These are phyloP conservation scores for Tillandsia fasciculata DNA, from an alignment of 176 grass and related monocot species.

Conservation along the genomic window DNA sequence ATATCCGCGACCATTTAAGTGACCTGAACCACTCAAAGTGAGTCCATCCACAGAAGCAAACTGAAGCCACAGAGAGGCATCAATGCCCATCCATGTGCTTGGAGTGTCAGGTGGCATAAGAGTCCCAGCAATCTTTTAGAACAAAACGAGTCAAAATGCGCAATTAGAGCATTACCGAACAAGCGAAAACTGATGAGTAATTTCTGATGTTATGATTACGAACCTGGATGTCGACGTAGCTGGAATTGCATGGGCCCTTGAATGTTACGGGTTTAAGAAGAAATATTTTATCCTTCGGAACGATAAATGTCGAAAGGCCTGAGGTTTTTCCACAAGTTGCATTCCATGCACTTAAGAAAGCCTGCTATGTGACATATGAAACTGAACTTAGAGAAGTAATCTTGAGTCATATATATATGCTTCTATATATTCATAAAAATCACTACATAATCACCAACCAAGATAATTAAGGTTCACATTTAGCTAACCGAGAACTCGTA, in stretches of 20 bases:
- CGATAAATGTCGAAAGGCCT: not conserved
- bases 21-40: slow-evolving; percentile 14
- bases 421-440: not conserved
- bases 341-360: slow-evolving; percentile 7
- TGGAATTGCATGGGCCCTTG: slow-evolving; percentile 14
- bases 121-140: slow-evolving; percentile 15
- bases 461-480: not conserved
- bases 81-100: not conserved
- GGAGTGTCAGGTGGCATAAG: slow-evolving; percentile 3
- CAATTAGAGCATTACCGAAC: not conserved
- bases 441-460: not conserved
- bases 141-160: not conserved
- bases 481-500: not conserved
- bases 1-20: slow-evolving; percentile 17
- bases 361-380: not conserved
- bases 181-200: not conserved
- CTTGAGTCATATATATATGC: not conserved
- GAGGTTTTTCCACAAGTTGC: not conserved
- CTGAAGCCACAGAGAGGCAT: slow-evolving; percentile 13
- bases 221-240: slow-evolving; percentile 11
- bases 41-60: slow-evolving; percentile 9
- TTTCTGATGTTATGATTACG: not conserved
- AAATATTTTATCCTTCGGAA: slow-evolving; percentile 1
- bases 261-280: slow-evolving; percentile 7
- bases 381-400: not conserved